Conservation (phyloP, 2,329 filamentous ascomycete species). For the Dothideomycetes sp. region DNA sequence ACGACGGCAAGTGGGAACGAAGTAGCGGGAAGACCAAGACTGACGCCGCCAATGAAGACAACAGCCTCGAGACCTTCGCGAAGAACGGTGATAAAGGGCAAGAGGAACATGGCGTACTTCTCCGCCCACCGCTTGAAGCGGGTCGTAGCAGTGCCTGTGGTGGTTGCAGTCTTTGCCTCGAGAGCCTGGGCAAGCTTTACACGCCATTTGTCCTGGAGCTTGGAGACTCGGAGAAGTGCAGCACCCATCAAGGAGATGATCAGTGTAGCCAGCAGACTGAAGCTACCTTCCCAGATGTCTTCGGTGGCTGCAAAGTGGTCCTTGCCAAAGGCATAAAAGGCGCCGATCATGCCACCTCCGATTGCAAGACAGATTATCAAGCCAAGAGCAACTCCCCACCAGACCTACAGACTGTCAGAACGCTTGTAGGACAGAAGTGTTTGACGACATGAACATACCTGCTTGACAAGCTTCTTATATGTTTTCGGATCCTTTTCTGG, state of each 20-base stretch:
- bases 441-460: slow-evolving; percentile 32
- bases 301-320: slow-evolving; percentile 59
- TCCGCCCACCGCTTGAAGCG: slow-evolving; percentile 54
- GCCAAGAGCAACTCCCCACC: slow-evolving; percentile 54
- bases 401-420: slow-evolving; percentile 39
- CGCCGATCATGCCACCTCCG: slow-evolving; percentile 57
- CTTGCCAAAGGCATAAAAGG: slow-evolving; percentile 59
- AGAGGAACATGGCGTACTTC: slow-evolving; percentile 75
- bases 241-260: slow-evolving; percentile 77
- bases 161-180: slow-evolving; percentile 38
- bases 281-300: slow-evolving; percentile 71
- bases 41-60: slow-evolving; percentile 76
- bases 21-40: slow-evolving; percentile 61
- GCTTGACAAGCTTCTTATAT: slow-evolving; percentile 57
- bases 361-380: slow-evolving; percentile 55
- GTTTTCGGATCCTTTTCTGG: slow-evolving; percentile 48
- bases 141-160: slow-evolving; percentile 25
- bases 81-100: slow-evolving; percentile 81
- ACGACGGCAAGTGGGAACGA: slow-evolving; percentile 70
- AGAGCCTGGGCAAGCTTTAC: slow-evolving; percentile 65
- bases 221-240: slow-evolving; percentile 68
- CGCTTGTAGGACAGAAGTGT: slow-evolving; percentile 1
- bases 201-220: slow-evolving; percentile 81
- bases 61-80: slow-evolving; percentile 79
- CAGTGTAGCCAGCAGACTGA: slow-evolving; percentile 60